phyloP scores from a whole-genome alignment of 441 rosid species.

The Croton setiger region DNA sequence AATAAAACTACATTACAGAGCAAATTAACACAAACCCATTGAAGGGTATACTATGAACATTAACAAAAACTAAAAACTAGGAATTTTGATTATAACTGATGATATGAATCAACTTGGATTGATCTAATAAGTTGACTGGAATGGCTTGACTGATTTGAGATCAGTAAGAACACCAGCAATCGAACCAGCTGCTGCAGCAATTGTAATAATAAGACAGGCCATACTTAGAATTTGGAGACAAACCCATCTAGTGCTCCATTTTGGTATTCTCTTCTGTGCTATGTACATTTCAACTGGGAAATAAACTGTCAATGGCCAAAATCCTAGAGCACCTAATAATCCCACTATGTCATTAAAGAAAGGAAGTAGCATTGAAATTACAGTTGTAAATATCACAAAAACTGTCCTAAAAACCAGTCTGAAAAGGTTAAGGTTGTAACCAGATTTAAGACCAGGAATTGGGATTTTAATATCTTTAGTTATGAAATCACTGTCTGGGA shows the following conservation, averaged over 20 bases:
- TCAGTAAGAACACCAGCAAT: constrained; percentile 60
- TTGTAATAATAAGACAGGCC: constrained; percentile 53
- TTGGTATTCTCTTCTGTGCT: constrained; percentile 52
- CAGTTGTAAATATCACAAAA: constrained; percentile 63
- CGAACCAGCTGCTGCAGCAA: constrained; percentile 83
- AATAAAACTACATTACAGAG: not conserved
- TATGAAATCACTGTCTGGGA: constrained; percentile 53
- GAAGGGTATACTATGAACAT: constrained; percentile 15
- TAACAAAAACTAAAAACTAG: constrained; percentile 18
- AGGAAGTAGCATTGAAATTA: constrained; percentile 80
- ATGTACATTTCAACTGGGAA: constrained; percentile 92
- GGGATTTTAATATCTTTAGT: constrained; percentile 48
- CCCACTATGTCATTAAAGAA: constrained; percentile 79
- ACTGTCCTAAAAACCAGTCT: constrained; percentile 67
- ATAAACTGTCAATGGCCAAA: constrained; percentile 84
- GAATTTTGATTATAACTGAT: not conserved
- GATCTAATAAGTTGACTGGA: constrained; percentile 38
- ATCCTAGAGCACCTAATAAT: constrained; percentile 74
- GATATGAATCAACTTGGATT: not conserved
- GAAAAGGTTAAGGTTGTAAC: constrained; percentile 56
- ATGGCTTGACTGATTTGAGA: constrained; percentile 67
- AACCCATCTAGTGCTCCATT: constrained; percentile 74
- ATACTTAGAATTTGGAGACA: constrained; percentile 60
- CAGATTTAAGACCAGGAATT: constrained; percentile 31
- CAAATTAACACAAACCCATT: not conserved